Conservation (phyloP, 2,329 filamentous ascomycete genomes). For the Teratosphaeria destructans region DNA sequence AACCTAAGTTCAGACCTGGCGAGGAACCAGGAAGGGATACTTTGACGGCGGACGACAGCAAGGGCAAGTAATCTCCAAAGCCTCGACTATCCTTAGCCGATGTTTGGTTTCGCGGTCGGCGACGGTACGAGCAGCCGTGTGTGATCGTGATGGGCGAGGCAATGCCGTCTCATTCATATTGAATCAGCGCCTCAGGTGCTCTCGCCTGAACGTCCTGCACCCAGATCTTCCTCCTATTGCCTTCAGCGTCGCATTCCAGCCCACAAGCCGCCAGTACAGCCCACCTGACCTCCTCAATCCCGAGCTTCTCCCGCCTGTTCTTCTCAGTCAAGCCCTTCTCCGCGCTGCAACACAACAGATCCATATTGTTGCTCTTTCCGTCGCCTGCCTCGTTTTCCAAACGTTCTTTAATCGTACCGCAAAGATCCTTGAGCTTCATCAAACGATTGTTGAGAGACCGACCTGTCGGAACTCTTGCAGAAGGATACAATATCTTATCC, state of each 20-base stretch:
- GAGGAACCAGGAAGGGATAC: too few relatives aligned
- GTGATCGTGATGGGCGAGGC: neutral
- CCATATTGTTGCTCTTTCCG: conserved; percentile 39
- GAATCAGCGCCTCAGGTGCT: neutral
- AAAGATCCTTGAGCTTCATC: conserved; percentile 27
- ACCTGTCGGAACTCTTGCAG: conserved; percentile 15
- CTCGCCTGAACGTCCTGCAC: conserved; percentile 4
- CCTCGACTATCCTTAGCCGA: too few relatives aligned
- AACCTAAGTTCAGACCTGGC: too few relatives aligned
- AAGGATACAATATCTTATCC: conserved; percentile 43
- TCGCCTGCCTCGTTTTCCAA: conserved; percentile 32
- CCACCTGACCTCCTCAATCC: conserved; percentile 53
- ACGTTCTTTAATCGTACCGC: conserved; percentile 29
- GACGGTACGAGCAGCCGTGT: neutral
- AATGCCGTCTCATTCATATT: neutral
- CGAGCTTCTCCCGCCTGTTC: conserved; percentile 44
- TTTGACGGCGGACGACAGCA: too few relatives aligned
- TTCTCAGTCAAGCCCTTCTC: conserved; percentile 38
- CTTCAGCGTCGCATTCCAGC: conserved; percentile 33
- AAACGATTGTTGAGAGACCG: conserved; percentile 19
- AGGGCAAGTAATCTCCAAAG: too few relatives aligned
- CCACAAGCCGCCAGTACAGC: conserved; percentile 54
- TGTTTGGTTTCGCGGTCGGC: too few relatives aligned
- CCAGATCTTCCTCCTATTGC: conserved; percentile 5
- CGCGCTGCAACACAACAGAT: conserved; percentile 50